Conservation (phyloP, 2,329 filamentous ascomycete species). For the Aspergillus sp. region DNA sequence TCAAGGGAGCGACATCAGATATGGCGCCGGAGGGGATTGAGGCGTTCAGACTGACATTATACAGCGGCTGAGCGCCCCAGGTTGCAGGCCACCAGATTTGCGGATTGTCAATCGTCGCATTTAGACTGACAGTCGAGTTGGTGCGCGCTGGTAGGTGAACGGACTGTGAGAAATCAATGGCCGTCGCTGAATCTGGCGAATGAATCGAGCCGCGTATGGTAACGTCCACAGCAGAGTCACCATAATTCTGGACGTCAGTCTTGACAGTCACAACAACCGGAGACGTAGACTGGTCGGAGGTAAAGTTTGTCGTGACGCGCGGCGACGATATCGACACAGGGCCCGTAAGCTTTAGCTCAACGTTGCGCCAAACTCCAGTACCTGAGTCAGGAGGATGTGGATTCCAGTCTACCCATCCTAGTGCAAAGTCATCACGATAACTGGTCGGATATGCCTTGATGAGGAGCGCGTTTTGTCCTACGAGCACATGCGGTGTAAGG, state of each 20-base stretch:
- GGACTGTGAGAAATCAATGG: constrained; percentile 32
- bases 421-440: constrained; percentile 62
- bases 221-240: constrained; percentile 24
- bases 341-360: constrained; percentile 61
- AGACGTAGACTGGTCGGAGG: constrained; percentile 32
- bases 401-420: constrained; percentile 68
- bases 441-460: constrained; percentile 62
- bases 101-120: constrained; percentile 48
- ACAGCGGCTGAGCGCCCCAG: constrained; percentile 63
- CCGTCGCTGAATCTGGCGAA: constrained; percentile 18
- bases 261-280: constrained; percentile 42
- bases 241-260: constrained; percentile 41
- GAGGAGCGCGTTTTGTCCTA: constrained; percentile 55
- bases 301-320: constrained; percentile 52
- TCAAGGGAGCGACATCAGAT: constrained; percentile 41
- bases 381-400: constrained; percentile 66
- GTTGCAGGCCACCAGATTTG: constrained; percentile 65
- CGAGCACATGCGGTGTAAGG: constrained; percentile 50
- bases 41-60: constrained; percentile 42
- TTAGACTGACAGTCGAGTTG: constrained; percentile 46
- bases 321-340: constrained; percentile 51
- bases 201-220: constrained; percentile 30
- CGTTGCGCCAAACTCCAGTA: constrained; percentile 65
- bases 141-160: constrained; percentile 46
- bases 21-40: constrained; percentile 25